Percentiles rank a stretch among this genome's conserved stretches.
phyloP scores from a whole-genome alignment of 2,329 filamentous ascomycete species.

The Talaromyces atroroseus region DNA sequence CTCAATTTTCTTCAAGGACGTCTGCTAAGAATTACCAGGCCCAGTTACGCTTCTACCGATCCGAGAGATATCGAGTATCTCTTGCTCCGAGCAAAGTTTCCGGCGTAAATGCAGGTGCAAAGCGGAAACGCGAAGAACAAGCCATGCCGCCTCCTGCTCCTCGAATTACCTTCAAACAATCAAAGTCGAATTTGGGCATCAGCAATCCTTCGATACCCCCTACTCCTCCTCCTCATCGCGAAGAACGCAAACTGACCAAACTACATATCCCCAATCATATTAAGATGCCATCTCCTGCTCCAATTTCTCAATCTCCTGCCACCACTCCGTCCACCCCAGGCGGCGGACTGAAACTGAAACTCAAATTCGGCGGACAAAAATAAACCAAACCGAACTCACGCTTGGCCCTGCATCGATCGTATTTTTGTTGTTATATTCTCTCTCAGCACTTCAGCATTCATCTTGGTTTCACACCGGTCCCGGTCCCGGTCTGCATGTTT shows the following conservation, averaged over 20 bases:
- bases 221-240: conserved; percentile 15
- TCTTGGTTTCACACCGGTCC: not conserved
- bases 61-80: conserved; percentile 34
- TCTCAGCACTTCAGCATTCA: not conserved
- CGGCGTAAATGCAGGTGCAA: conserved; percentile 16
- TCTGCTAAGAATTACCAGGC: conserved; percentile 25
- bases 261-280: conserved; percentile 29
- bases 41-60: conserved; percentile 39
- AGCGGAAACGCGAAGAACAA: conserved; percentile 38
- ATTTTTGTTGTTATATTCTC: not conserved
- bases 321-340: conserved; percentile 28
- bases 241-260: conserved; percentile 24
- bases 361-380: conserved; percentile 35
- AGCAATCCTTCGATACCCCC: conserved; percentile 15
- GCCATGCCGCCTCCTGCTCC: conserved; percentile 30
- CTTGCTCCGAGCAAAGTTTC: conserved; percentile 27
- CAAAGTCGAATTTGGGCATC: conserved; percentile 32
- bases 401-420: not conserved
- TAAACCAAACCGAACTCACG: conserved; percentile 15
- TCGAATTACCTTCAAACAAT: conserved; percentile 39
- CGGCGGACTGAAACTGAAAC: conserved; percentile 39
- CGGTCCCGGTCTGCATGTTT: not conserved
- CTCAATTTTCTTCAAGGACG: not conserved
- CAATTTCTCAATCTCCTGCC: conserved; percentile 22
- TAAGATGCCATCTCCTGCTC: conserved; percentile 24